Evolutionary conservation across 1,284 basidiomycete genomes (phyloP), one percentile per base, ranked within the genome.

Genomic region (Papiliotrema flavescens): DNA sequence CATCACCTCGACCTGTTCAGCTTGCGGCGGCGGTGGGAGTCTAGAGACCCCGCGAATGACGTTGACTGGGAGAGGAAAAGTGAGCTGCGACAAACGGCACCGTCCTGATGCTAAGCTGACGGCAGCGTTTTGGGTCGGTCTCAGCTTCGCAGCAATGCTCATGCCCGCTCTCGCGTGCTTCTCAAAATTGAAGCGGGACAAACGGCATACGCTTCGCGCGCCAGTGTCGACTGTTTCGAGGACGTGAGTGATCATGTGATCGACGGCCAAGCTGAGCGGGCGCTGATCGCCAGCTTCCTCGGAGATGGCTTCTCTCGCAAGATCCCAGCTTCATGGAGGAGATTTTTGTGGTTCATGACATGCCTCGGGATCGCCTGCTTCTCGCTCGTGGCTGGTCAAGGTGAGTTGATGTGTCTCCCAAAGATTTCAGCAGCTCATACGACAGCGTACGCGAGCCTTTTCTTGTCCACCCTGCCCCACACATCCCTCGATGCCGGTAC

Each of bases 21-120:
- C 11, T 47, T 75, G 28, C 59, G 69, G 55, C 69, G 52, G 51
- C 62, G 60, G 44, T 66, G 56, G 60, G 60, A 57, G 41, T 56
- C 47, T 7, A 47, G 58, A 22, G 67, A 67, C 47, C 63, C 57
- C 1, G 58, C 54, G 5, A 69, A 73, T 34, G 64, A 71, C 45
- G 72, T 79, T 8, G 80, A 83, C 56, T 82, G 81, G 81, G 79
- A 82, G 65, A 67, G 81, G 6, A 83, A 83, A 67, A 82, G 81
- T 72, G 62, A 70, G 65, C 26, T 45, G 19, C 11, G 14, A 11
- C 13, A 22, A 14, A 41, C 44, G 13, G 20, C 13, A 34, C 8
- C n/a, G 11, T 36, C 11, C 6, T 32, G 2, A 6, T 0, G 19
- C 34, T 13, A 20, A 41, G 32, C 32, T 49, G 37, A 46, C 39